Percentiles rank a stretch among this genome's conserved stretches.
Evolutionary conservation across 495 filamentous ascomycete genomes (phyloP).

Genomic region (Monascus purpureus): DNA sequence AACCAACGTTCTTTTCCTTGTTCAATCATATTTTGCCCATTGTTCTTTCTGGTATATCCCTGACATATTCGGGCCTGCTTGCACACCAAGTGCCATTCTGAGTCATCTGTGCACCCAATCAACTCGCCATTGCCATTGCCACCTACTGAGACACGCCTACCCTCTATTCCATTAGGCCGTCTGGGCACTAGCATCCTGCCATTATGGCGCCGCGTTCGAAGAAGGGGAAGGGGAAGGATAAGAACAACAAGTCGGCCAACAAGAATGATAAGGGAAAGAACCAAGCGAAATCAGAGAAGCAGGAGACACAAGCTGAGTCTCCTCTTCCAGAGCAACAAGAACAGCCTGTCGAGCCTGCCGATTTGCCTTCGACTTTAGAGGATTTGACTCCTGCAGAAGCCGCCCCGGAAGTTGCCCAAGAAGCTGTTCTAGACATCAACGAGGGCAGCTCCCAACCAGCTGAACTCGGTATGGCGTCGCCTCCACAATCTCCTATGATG

Average conservation of each 20-base stretch:
- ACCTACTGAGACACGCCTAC: slow-evolving; percentile 1
- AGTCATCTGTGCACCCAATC: slow-evolving; percentile 19
- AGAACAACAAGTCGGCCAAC: slow-evolving; percentile 20
- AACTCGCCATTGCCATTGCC: slow-evolving; percentile 15
- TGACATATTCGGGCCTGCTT: slow-evolving; percentile 17
- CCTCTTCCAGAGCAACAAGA: background rate
- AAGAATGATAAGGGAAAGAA: slow-evolving; percentile 29
- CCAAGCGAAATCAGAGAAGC: slow-evolving; percentile 12
- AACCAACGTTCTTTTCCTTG: too few species aligned
- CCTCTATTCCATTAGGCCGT: too few species aligned
- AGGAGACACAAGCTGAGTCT: background rate
- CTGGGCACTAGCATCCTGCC: too few species aligned
- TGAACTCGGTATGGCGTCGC: slow-evolving; percentile 6
- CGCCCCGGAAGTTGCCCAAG: slow-evolving; percentile 7
- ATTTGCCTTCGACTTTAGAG: background rate
- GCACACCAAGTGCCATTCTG: slow-evolving; percentile 25
- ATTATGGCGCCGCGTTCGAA: slow-evolving; percentile 26
- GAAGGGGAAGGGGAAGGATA: slow-evolving; percentile 17
- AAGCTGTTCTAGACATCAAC: slow-evolving; percentile 6
- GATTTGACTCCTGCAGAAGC: slow-evolving; percentile 8
- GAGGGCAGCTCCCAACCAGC: slow-evolving; percentile 7
- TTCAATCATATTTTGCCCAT: too few species aligned
- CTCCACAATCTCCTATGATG: slow-evolving; percentile 10
- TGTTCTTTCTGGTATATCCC: slow-evolving; percentile 24
- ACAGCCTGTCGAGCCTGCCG: background rate